Evolutionary conservation across 352 stramenopile species (phyloP), one percentile per base, ranked within the genome.

Genomic region (Aphanomyces cochlioides): DNA sequence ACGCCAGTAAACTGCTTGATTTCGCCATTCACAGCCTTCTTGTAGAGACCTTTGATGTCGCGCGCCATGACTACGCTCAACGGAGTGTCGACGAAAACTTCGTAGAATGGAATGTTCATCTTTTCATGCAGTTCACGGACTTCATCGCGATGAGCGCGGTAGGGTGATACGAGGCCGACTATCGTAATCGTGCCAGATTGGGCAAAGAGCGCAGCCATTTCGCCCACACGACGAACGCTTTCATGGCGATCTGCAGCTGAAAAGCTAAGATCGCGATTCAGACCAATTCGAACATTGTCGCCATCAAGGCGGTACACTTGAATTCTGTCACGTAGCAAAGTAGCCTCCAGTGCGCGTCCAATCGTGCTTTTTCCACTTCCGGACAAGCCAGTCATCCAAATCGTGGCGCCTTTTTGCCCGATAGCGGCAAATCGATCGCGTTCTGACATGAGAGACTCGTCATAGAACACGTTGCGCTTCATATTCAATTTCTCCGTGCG

Each of bases 1-100:
- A 99, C 98, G 72, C 97, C 98, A 4, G 97, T 99, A 73, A 99
- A 99, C 76, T 98, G 91, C 82, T 98, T 98, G 70, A 99, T 90
- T 78, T 99, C 95, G 50, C 97, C 97, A 45, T 91, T 92, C 40
- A 90, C 90, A 10, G 89, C 90, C 67, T 95, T 93, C 73, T 96
- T 96, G 82, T 98, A 98, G 21, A 98, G 69, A 63, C 95, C 95
- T 80, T 99, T 99, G 34, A 98, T 95, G 78, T 99, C 97, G 19
- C 97, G 85, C n/a, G 97, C 92, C 50, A 96, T 96, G 41, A 98
- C 90, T 15, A 99, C 96, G 4, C 98, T 90, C 12, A 99, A 83
- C 0, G 96, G 93, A 17, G 99, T 97, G 77, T 99, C 96, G 50
- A 99, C 92, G 79, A 99, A 99, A 6, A 99, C 95, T 81, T 99